phyloP scores from a whole-genome alignment of 192 early-diverging fungal species.

The Backusella mclennaniae region DNA sequence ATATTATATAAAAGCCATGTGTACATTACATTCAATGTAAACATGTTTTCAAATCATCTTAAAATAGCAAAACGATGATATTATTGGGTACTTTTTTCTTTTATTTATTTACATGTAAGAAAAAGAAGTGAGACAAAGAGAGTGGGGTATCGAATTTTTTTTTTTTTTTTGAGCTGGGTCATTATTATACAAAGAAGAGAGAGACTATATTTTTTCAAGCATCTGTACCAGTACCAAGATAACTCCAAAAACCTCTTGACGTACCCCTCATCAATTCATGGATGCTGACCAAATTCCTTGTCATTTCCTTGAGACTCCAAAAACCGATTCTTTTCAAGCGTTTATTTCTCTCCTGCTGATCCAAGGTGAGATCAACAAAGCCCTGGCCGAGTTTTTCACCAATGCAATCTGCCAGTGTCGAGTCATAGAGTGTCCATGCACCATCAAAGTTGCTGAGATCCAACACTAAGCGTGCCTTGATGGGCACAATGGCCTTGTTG shows the following conservation, averaged over 20 bases:
- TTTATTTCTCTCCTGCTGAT: conserved; percentile 79
- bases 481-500: conserved; percentile 80
- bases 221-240: conserved; percentile 19
- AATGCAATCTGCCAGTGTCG: conserved; percentile 69
- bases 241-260: conserved; percentile 63
- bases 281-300: conserved; percentile 64
- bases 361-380: conserved; percentile 71
- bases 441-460: conserved; percentile 85
- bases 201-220: background rate
- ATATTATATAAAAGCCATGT: background rate
- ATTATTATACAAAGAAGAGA: background rate
- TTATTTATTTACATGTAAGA: too few species aligned
- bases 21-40: background rate
- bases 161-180: background rate
- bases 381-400: conserved; percentile 82
- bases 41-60: background rate
- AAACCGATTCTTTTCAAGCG: conserved; percentile 85
- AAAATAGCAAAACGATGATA: background rate
- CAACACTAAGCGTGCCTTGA: conserved; percentile 79
- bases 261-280: conserved; percentile 73
- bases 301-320: conserved; percentile 83
- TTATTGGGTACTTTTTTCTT: background rate
- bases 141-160: background rate
- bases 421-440: conserved; percentile 88
- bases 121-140: background rate